A percentile compares a stretch with the other conserved stretches of the same genome.
Conservation (phyloP, 2,329 filamentous ascomycete genomes). For the Calonectria pseudoreteaudii region DNA sequence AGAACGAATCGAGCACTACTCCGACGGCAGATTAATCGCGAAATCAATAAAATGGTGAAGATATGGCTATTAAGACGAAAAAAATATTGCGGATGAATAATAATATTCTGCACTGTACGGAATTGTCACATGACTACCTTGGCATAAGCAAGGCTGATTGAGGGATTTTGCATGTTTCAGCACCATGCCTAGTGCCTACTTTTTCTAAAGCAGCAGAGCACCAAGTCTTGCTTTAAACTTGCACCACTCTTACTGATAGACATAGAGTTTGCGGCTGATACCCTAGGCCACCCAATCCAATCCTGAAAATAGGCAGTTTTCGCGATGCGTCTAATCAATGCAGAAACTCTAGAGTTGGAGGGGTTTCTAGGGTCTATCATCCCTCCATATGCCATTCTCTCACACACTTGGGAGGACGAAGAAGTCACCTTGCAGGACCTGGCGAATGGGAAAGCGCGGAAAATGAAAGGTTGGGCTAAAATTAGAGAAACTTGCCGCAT, state of each 20-base stretch:
- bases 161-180: not conserved
- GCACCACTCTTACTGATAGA: not conserved
- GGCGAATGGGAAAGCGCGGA: not conserved
- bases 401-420: conserved; percentile 5
- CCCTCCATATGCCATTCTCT: conserved; percentile 1
- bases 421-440: not conserved
- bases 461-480: not conserved
- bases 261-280: not conserved
- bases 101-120: no score
- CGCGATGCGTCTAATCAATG: not conserved
- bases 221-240: not conserved
- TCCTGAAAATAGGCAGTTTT: not conserved
- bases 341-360: not conserved
- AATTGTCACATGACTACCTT: not conserved
- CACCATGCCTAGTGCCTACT: not conserved
- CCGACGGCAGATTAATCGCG: no score
- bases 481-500: not conserved
- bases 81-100: no score
- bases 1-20: no score
- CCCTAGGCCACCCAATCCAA: not conserved
- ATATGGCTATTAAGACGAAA: no score
- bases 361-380: not conserved
- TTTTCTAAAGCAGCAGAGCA: not conserved
- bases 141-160: not conserved
- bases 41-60: no score